Base-by-base conservation (phyloP, 805 yeast genomes). In the Tetrapisispora phaffii region DNA sequence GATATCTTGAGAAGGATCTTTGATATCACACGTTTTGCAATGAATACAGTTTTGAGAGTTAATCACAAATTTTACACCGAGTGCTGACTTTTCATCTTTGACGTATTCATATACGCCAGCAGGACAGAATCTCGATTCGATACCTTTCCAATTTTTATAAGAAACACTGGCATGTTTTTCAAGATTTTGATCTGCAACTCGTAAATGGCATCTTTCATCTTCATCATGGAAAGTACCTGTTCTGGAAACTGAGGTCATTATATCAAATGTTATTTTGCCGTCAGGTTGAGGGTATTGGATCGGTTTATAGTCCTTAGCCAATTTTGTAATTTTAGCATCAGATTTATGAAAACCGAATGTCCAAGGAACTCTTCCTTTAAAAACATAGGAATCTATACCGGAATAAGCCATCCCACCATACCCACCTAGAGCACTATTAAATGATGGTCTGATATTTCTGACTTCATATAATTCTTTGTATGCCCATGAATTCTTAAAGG, bases 11-110 rank as follows among this genome's bases (percentile, higher is more conserved):
- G 86, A 74, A 7, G 98, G 98, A 9, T 83, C 94, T 67, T 93
- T 93, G 64, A 93, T 93, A 66, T 93, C 98, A 71, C 98, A 90
- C 1, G 97, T 90, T 67, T 93, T 93, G 71, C 98, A 93, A 66
- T 93, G 98, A 53, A 93, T 89, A 71, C 98, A 93, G 67, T 93
- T 93, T 68, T 93, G 98, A 19, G 95, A 78, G 68, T 93, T 93
- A 66, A 93, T 90, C 63, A 86, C 93, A 68, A 93, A 90, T 58
- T 79, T 76, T 16, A 87, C 93, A 5, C 93, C 93, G 31, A 72
- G 53, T 16, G 66, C 60, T 13, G 62, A 59, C 17, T 63, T 62
- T 43, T 76, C 82, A 60, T 85, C 93, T 50, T 82, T 80, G 20
- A 74, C 64, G 58, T 86, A 93, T 67, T 93, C 98, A 65, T 93